Base-by-base conservation (phyloP, 345 rosid species). In the Mallotus nudiflorus region DNA sequence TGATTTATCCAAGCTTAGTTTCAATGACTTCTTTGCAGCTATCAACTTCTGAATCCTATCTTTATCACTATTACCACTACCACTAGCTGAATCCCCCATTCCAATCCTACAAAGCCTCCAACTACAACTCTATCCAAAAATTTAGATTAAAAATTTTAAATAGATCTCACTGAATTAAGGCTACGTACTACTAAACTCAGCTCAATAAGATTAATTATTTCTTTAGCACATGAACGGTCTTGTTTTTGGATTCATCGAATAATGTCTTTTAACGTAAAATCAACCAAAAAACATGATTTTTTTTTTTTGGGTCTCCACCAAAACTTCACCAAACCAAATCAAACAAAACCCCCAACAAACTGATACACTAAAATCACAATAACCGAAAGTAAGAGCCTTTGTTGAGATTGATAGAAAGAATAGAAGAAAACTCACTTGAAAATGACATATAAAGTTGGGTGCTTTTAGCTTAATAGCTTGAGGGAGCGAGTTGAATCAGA, bases 1-100 rank as follows among this genome's bases (percentile, higher is more conserved):
- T 0, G 99, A 95, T 83, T 92, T 95, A 76, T 95, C 97, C 68
- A 95, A 80, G 77, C 88, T 87, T 46, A 76, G 77, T 83, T 82
- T 85, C 80, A 95, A 81, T 18, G 91, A 85, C 65, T 84, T 85
- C 24, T 84, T 87, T 10, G 94, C 97, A 65, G 91, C 81, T 45
- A 88, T 29, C 85, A 95, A 82, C 60, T 82, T 86, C 65, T 73
- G 78, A 61, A 87, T 74, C 52, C 82, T 48, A 68, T 57, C 45
- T 44, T 54, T 20, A 44, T 63, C 73, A 51, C 62, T 73, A 37
- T 75, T 40, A 53, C 7, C 75, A 46, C 65, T 68, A 35, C 40
- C 45, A 45, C 9, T 68, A 69, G 16, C 54, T 42, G 83, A 67
- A 24, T 81, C 87, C 48, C 80, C 87, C 97, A 90, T 90, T 18